Percentiles rank a stretch among this genome's conserved stretches.
Evolutionary conservation across 129 eudicot species (phyloP).

Genomic region (Saussurea involucrata): DNA sequence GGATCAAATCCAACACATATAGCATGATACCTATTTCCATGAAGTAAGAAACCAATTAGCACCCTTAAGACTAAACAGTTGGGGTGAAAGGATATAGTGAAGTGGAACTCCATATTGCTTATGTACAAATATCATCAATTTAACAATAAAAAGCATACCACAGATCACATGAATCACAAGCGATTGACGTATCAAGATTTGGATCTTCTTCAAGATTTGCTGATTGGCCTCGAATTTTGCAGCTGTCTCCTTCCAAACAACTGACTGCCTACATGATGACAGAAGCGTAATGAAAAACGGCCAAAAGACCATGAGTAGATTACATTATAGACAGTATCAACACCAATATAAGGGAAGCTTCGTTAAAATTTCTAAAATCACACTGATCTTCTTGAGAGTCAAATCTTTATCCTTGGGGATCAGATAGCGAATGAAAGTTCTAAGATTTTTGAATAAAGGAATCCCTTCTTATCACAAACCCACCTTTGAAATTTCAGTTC

Average conservation of each 20-base stretch:
- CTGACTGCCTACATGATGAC: constrained; percentile 73
- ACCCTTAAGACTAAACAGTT: neutral
- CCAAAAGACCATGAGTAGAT: neutral
- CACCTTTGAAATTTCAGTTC: neutral
- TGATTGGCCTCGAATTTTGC: constrained; percentile 72
- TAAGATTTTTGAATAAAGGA: too few relatives aligned
- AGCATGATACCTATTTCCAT: constrained; percentile 83
- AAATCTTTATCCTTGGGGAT: neutral
- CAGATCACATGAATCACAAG: constrained; percentile 95
- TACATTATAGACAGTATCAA: neutral
- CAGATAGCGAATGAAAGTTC: constrained; percentile 4
- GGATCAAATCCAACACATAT: constrained; percentile 96
- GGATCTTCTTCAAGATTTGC: constrained; percentile 62
- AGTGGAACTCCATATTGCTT: neutral
- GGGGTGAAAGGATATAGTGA: neutral
- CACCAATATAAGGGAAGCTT: constrained; percentile 11
- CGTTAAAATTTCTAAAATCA: neutral
- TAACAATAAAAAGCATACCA: constrained; percentile 46
- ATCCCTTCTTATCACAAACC: neutral
- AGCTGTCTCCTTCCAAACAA: constrained; percentile 94
- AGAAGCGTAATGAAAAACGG: constrained; percentile 6
- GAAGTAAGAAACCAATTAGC: constrained; percentile 22
- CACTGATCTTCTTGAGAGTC: neutral
- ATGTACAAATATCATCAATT: neutral
- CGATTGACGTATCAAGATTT: constrained; percentile 82